phyloP scores from a whole-genome alignment of 2,329 filamentous ascomycete species.

The Cladophialophora exuberans region DNA sequence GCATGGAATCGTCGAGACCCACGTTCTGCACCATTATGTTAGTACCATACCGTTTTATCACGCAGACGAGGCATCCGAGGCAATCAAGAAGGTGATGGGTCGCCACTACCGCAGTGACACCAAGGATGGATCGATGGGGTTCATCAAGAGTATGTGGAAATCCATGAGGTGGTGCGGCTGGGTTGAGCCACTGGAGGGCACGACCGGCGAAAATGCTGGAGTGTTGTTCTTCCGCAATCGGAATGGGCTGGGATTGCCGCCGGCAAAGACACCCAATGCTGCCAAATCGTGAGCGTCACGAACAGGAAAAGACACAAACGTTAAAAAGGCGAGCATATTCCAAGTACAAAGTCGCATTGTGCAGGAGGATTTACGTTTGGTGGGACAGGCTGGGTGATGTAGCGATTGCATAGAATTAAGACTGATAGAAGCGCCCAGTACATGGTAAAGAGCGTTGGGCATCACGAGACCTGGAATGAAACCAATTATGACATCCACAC shows the following conservation, averaged over 20 bases:
- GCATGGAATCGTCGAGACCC: constrained; percentile 96
- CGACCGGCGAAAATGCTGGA: constrained; percentile 77
- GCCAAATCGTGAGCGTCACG: constrained; percentile 8
- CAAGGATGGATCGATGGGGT: constrained; percentile 75
- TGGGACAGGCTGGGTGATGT: too few species aligned
- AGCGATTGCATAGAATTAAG: too few species aligned
- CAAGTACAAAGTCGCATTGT: too few species aligned
- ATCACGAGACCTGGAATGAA: too few species aligned
- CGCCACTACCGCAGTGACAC: constrained; percentile 88
- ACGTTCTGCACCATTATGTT: constrained; percentile 97
- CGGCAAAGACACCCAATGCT: constrained; percentile 33
- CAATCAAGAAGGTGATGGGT: constrained; percentile 95
- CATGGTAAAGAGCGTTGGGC: too few species aligned
- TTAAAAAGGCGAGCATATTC: too few species aligned
- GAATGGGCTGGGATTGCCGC: constrained; percentile 76
- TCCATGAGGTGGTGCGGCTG: constrained; percentile 89
- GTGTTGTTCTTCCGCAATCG: constrained; percentile 95
- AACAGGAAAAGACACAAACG: neutral
- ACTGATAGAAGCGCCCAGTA: too few species aligned
- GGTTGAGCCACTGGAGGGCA: constrained; percentile 88
- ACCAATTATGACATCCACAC: too few species aligned
- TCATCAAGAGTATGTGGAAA: constrained; percentile 80
- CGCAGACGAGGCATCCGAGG: constrained; percentile 90
- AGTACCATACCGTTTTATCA: constrained; percentile 96
- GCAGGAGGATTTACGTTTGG: too few species aligned